Base-by-base conservation (phyloP, 1,284 basidiomycete species). In the Xerocomus amazonicus region DNA sequence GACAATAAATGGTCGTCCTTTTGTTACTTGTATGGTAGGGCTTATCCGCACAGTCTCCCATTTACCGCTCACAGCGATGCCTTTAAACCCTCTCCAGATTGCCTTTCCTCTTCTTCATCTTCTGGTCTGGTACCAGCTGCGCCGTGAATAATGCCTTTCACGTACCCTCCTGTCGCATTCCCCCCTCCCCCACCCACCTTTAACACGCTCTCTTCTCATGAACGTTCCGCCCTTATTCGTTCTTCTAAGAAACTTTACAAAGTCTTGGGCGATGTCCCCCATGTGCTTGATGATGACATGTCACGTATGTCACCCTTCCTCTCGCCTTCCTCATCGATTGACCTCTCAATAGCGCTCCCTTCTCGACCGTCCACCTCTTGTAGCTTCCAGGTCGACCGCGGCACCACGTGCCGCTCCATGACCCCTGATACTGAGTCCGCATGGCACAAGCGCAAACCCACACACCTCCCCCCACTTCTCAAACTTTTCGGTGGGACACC, bases 231-330 rank as follows among this genome's bases (percentile, higher is more conserved):
- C 47, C 74, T 85, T 26, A 62, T 82, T 45, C 77, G 79, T 32
- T 77, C 78, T 14, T 77, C 80, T 33, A 78, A 76, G 55, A 86
- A 86, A 66, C 74, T 87, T 14, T 76, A 76, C 35, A 76, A 77
- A 41, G 64, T 86, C 27, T 69, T 86, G 8, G 84, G 84, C 13
- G 71, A 73, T 29, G 79, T 81, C 7, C 84, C 84, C 7, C 79
- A 76, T 52, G 68, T 84, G 29, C 51, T 81, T n/a, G 82, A 85
- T 6, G 43, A 45, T 23, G 42, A 59, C 26, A 14, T 23, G 4
- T 35, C 41, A 10, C 2, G 60, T 61, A 32, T 13, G 56, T 51
- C 28, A 10, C 8, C 1, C n/a, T 0, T 23, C 13, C 5, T 4
- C 9, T 2, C 4, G 2, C 9, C 19, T 13, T 9, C 27, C 39